Evolutionary conservation across 2,329 filamentous ascomycete species (phyloP), one percentile per base, ranked within the genome.

Genomic region (Fusarium sp.): DNA sequence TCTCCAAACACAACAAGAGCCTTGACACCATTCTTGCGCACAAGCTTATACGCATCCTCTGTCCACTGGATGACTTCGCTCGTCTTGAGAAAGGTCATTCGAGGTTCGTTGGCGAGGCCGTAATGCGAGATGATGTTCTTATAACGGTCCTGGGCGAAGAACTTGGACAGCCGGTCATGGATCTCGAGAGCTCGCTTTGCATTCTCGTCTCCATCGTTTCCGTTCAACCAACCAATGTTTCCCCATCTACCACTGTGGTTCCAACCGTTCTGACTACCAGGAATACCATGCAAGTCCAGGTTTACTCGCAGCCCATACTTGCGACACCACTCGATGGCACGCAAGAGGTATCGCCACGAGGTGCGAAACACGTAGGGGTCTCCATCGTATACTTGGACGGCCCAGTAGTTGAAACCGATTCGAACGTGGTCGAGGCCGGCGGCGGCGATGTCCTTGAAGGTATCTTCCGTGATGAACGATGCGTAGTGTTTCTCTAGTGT

Each of bases 341-440:
- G 92, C 11, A 99, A 89, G 2, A 99, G 91, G 80, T 99, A 99
- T 14, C 97, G 90, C 96, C 96, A 99, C 2, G 94, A 93, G 0
- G 95, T 94, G 48, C 95, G 92, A 69, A 93, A 90, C 2, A 99
- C 88, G 80, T 98, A 99, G 2, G 95, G 94, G 79, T 99, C 97
- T 50, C 88, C 91, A 32, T 94, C 92, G 82, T 97, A 98, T 0
- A 92, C 93, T 67, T 92, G 90, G 2, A 98, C 92, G 0, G 95
- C 95, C 97, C 97, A 99, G 86, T 99, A 99, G 11, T 93, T 94
- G 82, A 93, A 98, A 0, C 94, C 95, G 64, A 99, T 98, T 64
- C 97, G 93, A n/a, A 99, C 94, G 81, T 99, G 97, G 81, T 99
- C 97, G 54, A 99, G 90, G 0, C 97, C 97, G 1, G 97, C 97